phyloP scores from a whole-genome alignment of 2,329 filamentous ascomycete species.

The Emmonsiellopsis sp. region DNA sequence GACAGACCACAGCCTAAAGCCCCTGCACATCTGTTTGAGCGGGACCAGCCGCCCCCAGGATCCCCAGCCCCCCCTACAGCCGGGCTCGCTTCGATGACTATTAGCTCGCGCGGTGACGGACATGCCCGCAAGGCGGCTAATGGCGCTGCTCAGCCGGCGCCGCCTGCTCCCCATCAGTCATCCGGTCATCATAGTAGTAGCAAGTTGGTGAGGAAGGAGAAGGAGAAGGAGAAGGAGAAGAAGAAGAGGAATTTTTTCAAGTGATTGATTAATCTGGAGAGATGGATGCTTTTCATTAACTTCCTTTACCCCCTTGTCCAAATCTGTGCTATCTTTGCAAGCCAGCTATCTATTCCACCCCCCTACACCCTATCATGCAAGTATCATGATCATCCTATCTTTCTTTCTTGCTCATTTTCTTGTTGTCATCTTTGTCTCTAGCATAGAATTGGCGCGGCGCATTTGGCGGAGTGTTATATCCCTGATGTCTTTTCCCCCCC shows the following conservation, averaged over 20 bases:
- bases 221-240: constrained; percentile 40
- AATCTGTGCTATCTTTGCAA: background rate
- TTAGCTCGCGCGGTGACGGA: constrained; percentile 24
- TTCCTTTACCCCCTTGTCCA: background rate
- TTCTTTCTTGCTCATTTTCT: background rate
- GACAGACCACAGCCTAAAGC: constrained; percentile 74
- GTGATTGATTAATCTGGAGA: constrained; percentile 10
- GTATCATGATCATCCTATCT: background rate
- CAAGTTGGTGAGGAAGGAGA: constrained; percentile 43
- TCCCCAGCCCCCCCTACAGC: constrained; percentile 17
- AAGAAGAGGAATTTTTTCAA: constrained; percentile 52
- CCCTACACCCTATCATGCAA: background rate
- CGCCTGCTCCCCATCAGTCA: background rate
- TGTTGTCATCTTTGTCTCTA: background rate
- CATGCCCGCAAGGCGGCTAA: constrained; percentile 6
- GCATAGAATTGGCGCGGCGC: constrained; percentile 1
- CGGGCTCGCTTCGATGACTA: constrained; percentile 28
- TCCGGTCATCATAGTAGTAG: background rate
- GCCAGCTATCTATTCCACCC: background rate
- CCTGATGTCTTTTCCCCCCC: background rate
- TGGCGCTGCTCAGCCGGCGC: constrained; percentile 1
- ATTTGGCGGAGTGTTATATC: background rate
- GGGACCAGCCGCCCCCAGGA: constrained; percentile 42
- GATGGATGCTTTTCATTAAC: background rate
- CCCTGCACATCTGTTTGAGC: constrained; percentile 78